These are phyloP conservation scores for Cerioporus squamosus DNA, from an alignment of 1,284 basidiomycete genomes.

Conservation along the genomic window DNA sequence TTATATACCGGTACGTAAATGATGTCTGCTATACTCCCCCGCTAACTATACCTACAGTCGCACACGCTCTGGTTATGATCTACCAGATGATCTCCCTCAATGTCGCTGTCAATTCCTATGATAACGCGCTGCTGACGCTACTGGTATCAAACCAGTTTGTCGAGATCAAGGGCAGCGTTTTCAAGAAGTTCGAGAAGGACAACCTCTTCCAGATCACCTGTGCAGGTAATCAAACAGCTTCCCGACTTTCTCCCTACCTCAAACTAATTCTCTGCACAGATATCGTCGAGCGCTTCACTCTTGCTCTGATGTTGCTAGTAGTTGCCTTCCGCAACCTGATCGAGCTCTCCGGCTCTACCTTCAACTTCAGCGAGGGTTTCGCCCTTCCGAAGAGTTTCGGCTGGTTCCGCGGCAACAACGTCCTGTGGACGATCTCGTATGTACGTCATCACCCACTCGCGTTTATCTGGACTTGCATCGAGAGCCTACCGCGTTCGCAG, in stretches of 20 bases:
- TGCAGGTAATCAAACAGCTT: conserved; percentile 60
- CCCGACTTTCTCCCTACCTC: no score
- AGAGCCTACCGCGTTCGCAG: conserved; percentile 44
- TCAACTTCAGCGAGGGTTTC: conserved; percentile 73
- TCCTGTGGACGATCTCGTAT: conserved; percentile 90
- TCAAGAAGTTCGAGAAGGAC: conserved; percentile 99
- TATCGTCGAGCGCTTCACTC: conserved; percentile 97
- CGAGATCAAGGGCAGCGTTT: conserved; percentile 99
- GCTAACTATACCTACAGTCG: conserved; percentile 54
- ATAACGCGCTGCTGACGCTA: conserved; percentile 93
- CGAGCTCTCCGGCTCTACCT: conserved; percentile 90
- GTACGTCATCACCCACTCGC: conserved; percentile 41
- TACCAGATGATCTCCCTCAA: conserved; percentile 97
- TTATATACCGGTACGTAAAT: conserved; percentile 78
- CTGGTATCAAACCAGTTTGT: conserved; percentile 99
- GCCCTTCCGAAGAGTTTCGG: conserved; percentile 86
- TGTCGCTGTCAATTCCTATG: conserved; percentile 98
- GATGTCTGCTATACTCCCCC: not conserved
- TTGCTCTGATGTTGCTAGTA: conserved; percentile 88
- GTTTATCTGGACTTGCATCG: not conserved
- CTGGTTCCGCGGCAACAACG: conserved; percentile 78
- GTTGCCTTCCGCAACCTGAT: conserved; percentile 96
- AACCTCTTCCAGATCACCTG: conserved; percentile 99
- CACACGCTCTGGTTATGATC: conserved; percentile 94
- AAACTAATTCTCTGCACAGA: conserved; percentile 51